Base-by-base conservation (phyloP, 139 green algal species). In the Nannochloris sp. region DNA sequence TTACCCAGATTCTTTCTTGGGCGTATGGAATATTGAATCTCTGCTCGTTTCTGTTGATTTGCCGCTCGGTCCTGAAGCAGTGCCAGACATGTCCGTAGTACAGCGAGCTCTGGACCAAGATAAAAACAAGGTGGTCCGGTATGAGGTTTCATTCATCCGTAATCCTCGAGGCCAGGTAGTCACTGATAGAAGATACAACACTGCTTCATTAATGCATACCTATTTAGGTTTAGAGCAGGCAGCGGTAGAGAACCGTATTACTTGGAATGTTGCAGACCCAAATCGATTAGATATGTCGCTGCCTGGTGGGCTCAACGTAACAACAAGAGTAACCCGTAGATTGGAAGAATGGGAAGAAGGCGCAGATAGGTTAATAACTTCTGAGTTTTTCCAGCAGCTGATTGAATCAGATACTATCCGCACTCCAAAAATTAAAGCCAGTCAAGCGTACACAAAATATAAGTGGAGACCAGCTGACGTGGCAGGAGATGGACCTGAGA, bases 391-490 rank as follows among this genome's bases (percentile, higher is more conserved):
- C 34, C 64, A 90, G 70, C 77, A 86, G 62, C 38, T 72, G 8
- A 71, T 78, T 9, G 55, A 65, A 8, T 25, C 25, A 15, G 59
- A 68, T 3, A 45, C 60, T 13, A 30, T 8, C 25, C 35, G 24
- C 19, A 48, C 79, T 29, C 67, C 74, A 15, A 76, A 78, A 31
- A 70, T 92, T 25, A 92, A 91, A 61, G 87, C 81, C 35, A 86
- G 66, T 35, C 88, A 89, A 67, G 90, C 84, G 68, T 95, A 85
- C 79, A 94, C 86, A 33, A 95, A 95, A 68, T 95, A 89, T 75
- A 81, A 86, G 64, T 94, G 79, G 75, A 58, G 82, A 19, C 64
- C 29, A 27, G 35, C 37, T n/a, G 67, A 64, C 5, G 75, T 64
- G 1, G 54, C 64, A 6, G 54, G 46, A 2, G 64, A 34, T 2